These are phyloP conservation scores for Xylaria intraflava DNA, from an alignment of 495 filamentous ascomycete genomes.

Conservation along the genomic window DNA sequence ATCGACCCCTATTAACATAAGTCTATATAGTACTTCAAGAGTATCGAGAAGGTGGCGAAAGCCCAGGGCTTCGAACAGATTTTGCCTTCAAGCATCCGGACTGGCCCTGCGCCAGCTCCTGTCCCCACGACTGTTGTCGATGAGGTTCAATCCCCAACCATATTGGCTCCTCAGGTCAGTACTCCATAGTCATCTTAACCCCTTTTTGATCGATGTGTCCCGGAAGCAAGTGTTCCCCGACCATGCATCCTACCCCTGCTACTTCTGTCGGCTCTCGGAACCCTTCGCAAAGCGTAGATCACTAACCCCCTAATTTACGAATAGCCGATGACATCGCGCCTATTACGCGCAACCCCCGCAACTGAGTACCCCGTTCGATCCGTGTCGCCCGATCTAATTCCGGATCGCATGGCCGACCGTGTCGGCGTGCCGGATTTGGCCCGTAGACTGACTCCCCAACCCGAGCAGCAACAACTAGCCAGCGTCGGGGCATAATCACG, in stretches of 20 bases:
- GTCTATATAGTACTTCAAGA: constrained; percentile 55
- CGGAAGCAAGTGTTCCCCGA: not conserved
- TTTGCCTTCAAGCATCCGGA: constrained; percentile 44
- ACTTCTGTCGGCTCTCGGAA: not conserved
- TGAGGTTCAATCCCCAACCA: constrained; percentile 37
- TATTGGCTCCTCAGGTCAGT: constrained; percentile 32
- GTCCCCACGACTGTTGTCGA: constrained; percentile 26
- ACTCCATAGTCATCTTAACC: not conserved
- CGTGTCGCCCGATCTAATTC: constrained; percentile 51
- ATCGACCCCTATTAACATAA: constrained; percentile 6
- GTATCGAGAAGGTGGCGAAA: constrained; percentile 53
- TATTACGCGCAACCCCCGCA: constrained; percentile 40
- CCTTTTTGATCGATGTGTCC: not conserved
- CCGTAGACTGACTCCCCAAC: constrained; percentile 35
- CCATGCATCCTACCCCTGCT: not conserved
- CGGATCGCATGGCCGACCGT: constrained; percentile 63
- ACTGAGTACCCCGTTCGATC: constrained; percentile 44
- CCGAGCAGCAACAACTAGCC: constrained; percentile 30
- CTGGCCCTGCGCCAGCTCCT: constrained; percentile 22
- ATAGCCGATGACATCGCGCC: constrained; percentile 39
- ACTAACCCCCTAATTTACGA: not conserved
- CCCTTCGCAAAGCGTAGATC: not conserved
- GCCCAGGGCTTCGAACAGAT: constrained; percentile 54
- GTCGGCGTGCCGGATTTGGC: constrained; percentile 49
- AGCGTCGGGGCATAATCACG: constrained; percentile 22